Conservation (phyloP, 1,284 basidiomycete genomes). For the Ustilago loliicola region DNA sequence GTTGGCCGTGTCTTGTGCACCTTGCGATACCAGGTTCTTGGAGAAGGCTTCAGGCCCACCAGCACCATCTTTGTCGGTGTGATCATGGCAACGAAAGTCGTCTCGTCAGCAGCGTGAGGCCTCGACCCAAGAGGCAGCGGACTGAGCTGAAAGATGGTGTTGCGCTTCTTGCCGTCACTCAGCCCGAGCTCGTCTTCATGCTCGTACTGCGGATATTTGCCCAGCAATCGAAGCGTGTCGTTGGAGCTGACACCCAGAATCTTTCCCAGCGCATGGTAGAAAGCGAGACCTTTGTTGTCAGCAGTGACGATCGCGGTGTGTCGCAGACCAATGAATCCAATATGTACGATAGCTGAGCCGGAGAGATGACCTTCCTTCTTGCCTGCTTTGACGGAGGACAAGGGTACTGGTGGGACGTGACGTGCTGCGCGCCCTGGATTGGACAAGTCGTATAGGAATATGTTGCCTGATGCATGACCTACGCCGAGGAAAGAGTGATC, state of each 20-base stretch:
- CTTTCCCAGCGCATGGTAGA: slow-evolving; percentile 95
- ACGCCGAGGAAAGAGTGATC: slow-evolving; percentile 94
- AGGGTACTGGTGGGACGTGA: slow-evolving; percentile 79
- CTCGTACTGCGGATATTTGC: slow-evolving; percentile 77
- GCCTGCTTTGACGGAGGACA: slow-evolving; percentile 80
- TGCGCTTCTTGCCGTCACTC: slow-evolving; percentile 31
- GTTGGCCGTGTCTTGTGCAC: slow-evolving; percentile 15
- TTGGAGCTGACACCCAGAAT: slow-evolving; percentile 95
- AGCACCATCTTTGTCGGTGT: slow-evolving; percentile 92
- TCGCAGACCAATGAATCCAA: slow-evolving; percentile 91
- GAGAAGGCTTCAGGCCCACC: slow-evolving; percentile 89
- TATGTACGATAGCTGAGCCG: slow-evolving; percentile 85
- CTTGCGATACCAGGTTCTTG: slow-evolving; percentile 84
- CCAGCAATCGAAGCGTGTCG: slow-evolving; percentile 92
- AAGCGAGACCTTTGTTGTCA: slow-evolving; percentile 90
- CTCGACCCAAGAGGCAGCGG: slow-evolving; percentile 85
- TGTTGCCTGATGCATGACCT: slow-evolving; percentile 86
- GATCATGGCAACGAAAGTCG: slow-evolving; percentile 86
- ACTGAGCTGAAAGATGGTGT: slow-evolving; percentile 81
- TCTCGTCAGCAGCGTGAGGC: slow-evolving; percentile 83
- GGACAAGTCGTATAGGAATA: slow-evolving; percentile 87
- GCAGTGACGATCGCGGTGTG: slow-evolving; percentile 94
- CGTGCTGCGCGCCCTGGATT: slow-evolving; percentile 76
- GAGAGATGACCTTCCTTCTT: slow-evolving; percentile 91
- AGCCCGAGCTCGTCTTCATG: slow-evolving; percentile 44